Evolutionary conservation across 192 early-diverging fungal species (phyloP).

Genomic region (Obelidium mucronatum): DNA sequence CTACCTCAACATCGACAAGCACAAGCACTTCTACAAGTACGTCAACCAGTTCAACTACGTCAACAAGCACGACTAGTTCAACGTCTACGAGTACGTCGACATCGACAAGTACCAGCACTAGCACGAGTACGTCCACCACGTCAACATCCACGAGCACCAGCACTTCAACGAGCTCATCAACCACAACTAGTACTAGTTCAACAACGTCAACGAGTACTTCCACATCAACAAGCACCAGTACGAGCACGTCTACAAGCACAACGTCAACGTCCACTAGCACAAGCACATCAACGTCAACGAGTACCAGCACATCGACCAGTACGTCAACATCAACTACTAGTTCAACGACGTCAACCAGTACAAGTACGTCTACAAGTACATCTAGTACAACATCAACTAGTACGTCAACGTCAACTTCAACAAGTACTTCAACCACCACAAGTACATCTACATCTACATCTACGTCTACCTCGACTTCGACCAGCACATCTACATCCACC

Average conservation of each 20-base stretch:
- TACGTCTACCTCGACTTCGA: too few species aligned
- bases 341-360: not conserved
- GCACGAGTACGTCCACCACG: not conserved
- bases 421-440: not conserved
- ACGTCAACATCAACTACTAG: not conserved
- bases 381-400: not conserved
- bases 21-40: not conserved
- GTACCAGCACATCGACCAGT: not conserved
- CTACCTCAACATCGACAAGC: not conserved
- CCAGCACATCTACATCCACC: not conserved
- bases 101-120: not conserved
- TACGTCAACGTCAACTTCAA: not conserved
- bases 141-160: not conserved
- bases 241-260: not conserved
- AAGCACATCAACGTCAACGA: not conserved
- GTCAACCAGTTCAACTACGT: not conserved
- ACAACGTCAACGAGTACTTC: not conserved
- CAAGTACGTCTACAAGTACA: not conserved
- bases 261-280: not conserved
- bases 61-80: not conserved
- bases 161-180: not conserved
- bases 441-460: slow-evolving; percentile 4
- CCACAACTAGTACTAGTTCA: not conserved
- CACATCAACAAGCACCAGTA: not conserved
- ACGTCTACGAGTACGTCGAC: not conserved